phyloP scores from a whole-genome alignment of 768 basidiomycete species.

The Tricholoma hemisulphureum region DNA sequence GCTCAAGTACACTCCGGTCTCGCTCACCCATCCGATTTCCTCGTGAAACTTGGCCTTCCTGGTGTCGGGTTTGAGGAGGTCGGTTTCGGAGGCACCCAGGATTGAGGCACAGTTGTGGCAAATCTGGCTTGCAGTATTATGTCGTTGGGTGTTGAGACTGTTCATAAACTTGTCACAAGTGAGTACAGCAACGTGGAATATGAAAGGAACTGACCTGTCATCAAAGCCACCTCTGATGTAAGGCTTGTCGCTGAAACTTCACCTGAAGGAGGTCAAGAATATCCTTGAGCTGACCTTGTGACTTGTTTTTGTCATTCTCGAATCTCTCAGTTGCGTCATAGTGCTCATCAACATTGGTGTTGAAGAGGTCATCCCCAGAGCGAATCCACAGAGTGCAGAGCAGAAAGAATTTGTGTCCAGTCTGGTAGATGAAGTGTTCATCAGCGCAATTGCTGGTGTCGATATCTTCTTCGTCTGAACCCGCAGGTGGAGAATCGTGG shows the following conservation, averaged over 20 bases:
- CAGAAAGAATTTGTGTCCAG: slow-evolving; percentile 15
- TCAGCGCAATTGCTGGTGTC: neutral
- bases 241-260: neutral
- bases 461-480: slow-evolving; percentile 8
- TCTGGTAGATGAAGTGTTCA: slow-evolving; percentile 11
- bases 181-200: neutral
- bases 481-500: neutral
- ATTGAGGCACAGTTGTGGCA: slow-evolving; percentile 11
- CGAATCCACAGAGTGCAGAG: slow-evolving; percentile 12
- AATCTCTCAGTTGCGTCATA: slow-evolving; percentile 7
- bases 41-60: slow-evolving; percentile 14
- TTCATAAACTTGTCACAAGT: slow-evolving; percentile 11
- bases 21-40: slow-evolving; percentile 16
- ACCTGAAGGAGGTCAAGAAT: neutral
- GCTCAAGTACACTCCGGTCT: slow-evolving; percentile 11
- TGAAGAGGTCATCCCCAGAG: slow-evolving; percentile 4
- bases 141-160: slow-evolving; percentile 13
- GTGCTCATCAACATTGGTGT: neutral
- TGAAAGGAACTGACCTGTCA: neutral
- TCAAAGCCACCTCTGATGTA: slow-evolving; percentile 2
- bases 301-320: slow-evolving; percentile 13
- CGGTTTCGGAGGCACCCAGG: slow-evolving; percentile 9
- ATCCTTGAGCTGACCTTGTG: slow-evolving; percentile 13
- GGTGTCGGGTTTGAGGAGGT: slow-evolving; percentile 9
- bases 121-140: slow-evolving; percentile 13